A percentile compares a stretch with the other conserved stretches of the same genome.
phyloP scores from a whole-genome alignment of 768 basidiomycete genomes.

The Russula vinacea region DNA sequence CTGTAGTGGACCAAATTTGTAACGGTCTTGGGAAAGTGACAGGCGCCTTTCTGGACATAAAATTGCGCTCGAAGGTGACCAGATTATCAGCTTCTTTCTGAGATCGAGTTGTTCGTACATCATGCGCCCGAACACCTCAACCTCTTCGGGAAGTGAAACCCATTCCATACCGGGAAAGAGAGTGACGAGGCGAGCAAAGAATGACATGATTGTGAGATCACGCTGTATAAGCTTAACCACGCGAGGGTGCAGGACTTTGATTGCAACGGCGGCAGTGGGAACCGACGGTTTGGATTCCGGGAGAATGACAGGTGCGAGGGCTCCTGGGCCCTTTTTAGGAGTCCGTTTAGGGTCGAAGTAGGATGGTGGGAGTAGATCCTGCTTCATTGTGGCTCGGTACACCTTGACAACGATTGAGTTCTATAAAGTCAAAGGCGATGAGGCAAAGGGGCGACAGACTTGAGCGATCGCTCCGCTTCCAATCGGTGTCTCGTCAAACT shows the following conservation, averaged over 20 bases:
- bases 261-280: slow-evolving; percentile 85
- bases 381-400: slow-evolving; percentile 81
- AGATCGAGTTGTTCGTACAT: slow-evolving; percentile 95
- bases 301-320: slow-evolving; percentile 49
- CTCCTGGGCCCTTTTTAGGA: slow-evolving; percentile 44
- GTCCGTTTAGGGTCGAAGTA: slow-evolving; percentile 75
- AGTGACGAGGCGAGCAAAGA: slow-evolving; percentile 80
- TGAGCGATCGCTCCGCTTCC: slow-evolving; percentile 99
- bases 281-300: slow-evolving; percentile 63
- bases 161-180: slow-evolving; percentile 91
- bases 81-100: slow-evolving; percentile 89
- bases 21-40: slow-evolving; percentile 91
- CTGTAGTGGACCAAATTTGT: slow-evolving; percentile 71
- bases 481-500: slow-evolving; percentile 82
- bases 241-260: slow-evolving; percentile 92
- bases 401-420: slow-evolving; percentile 48
- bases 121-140: slow-evolving; percentile 90
- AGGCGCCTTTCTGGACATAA: slow-evolving; percentile 70
- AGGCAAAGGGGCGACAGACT: slow-evolving; percentile 37
- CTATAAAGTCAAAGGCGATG: background rate
- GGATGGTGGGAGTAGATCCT: slow-evolving; percentile 79
- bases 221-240: slow-evolving; percentile 79
- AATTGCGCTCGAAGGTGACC: slow-evolving; percentile 80
- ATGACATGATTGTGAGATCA: slow-evolving; percentile 92
- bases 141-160: slow-evolving; percentile 94